Evolutionary conservation across 306 rosid genomes (phyloP).

Genomic region (Fragaria vesca): DNA sequence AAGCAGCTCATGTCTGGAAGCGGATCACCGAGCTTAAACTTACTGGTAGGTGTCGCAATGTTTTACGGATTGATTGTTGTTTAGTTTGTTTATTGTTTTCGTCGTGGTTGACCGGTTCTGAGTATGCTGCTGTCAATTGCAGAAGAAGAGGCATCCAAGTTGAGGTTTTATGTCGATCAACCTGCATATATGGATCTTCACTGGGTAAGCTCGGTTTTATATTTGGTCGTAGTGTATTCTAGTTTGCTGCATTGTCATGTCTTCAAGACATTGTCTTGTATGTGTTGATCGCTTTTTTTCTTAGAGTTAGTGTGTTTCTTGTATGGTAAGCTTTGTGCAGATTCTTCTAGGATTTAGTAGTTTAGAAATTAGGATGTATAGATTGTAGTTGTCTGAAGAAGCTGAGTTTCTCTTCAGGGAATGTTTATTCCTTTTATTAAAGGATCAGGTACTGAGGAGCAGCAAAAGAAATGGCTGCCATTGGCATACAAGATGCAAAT

Average conservation of each 20-base stretch:
- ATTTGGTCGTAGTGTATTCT: slow-evolving; percentile 16
- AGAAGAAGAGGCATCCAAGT: slow-evolving; percentile 77
- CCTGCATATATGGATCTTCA: slow-evolving; percentile 93
- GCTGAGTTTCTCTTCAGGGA: slow-evolving; percentile 50
- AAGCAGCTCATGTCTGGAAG: slow-evolving; percentile 86
- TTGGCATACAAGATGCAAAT: slow-evolving; percentile 89
- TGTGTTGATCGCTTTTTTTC: neutral
- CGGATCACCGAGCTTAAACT: slow-evolving; percentile 75
- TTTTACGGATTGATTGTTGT: neutral
- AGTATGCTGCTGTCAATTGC: slow-evolving; percentile 22
- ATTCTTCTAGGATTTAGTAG: neutral
- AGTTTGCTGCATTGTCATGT: slow-evolving; percentile 1
- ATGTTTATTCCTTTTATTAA: slow-evolving; percentile 89
- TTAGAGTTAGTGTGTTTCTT: slow-evolving; percentile 3
- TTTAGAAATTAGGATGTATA: neutral
- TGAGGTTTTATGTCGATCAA: slow-evolving; percentile 72
- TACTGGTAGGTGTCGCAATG: slow-evolving; percentile 41
- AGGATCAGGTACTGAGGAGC: slow-evolving; percentile 93
- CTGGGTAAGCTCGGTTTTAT: slow-evolving; percentile 60
- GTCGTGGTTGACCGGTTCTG: slow-evolving; percentile 13
- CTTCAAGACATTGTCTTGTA: no score
- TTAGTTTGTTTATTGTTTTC: neutral
- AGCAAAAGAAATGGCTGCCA: slow-evolving; percentile 86
- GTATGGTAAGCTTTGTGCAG: slow-evolving; percentile 11
- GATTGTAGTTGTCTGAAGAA: slow-evolving; percentile 20